A percentile compares a stretch with the other conserved stretches of the same genome.
These are phyloP conservation scores for Auricularia sp. DNA, from an alignment of 768 basidiomycete genomes.

Conservation along the genomic window DNA sequence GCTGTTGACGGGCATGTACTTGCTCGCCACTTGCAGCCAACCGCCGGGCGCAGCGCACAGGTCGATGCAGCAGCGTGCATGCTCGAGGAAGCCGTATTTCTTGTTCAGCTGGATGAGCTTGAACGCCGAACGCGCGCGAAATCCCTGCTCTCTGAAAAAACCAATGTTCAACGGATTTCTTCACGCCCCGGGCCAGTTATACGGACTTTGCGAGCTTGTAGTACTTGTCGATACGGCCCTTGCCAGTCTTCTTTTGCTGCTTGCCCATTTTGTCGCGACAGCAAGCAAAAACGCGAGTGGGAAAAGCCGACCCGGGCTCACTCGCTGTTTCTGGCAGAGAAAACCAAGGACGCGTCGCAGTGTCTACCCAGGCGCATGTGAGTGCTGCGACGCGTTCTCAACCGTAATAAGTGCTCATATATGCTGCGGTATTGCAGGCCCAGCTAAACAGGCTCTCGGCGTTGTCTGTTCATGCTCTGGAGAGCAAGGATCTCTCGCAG, in stretches of 20 bases:
- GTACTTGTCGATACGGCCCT: constrained; percentile 93
- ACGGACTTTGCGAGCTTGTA: constrained; percentile 86
- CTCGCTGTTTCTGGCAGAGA: neutral
- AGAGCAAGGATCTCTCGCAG: constrained; percentile 45
- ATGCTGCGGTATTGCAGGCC: neutral
- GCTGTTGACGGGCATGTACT: constrained; percentile 91
- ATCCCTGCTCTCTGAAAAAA: constrained; percentile 83
- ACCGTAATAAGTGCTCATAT: neutral
- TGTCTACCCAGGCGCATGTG: neutral
- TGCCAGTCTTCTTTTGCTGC: constrained; percentile 91
- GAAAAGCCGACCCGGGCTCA: no score
- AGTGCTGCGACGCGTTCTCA: neutral
- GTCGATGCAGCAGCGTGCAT: constrained; percentile 89
- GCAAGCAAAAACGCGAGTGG: neutral
- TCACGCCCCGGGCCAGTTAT: constrained; percentile 1
- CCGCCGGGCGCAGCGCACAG: constrained; percentile 98
- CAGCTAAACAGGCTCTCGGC: neutral
- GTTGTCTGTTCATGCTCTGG: constrained; percentile 60
- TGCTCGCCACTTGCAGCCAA: constrained; percentile 97
- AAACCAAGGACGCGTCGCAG: neutral
- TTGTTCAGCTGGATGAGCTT: constrained; percentile 98
- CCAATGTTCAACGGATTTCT: neutral
- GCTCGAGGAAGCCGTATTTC: constrained; percentile 87
- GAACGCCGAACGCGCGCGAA: constrained; percentile 98
- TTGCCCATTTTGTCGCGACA: constrained; percentile 43